These are phyloP conservation scores for Collybia nuda DNA, from an alignment of 768 basidiomycete species.

Conservation along the genomic window DNA sequence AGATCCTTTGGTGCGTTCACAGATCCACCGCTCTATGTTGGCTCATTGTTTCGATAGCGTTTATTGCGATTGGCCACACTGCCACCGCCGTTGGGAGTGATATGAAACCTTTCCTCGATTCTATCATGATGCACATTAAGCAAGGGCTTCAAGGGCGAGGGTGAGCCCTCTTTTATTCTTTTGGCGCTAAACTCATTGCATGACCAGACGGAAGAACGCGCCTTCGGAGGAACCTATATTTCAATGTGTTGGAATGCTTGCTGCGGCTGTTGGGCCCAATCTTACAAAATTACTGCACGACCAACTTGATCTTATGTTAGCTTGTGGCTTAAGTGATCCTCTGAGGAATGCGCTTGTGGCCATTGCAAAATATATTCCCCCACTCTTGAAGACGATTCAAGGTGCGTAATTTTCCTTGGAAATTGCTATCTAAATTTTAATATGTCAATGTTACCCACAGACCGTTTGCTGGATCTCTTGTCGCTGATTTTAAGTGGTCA, in stretches of 20 bases:
- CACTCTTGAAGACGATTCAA: constrained; percentile 90
- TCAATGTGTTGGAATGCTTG: constrained; percentile 96
- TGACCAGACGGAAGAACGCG: constrained; percentile 76
- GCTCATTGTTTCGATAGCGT: constrained; percentile 52
- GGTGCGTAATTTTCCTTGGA: constrained; percentile 38
- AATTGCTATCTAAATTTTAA: background rate
- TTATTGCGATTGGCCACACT: constrained; percentile 95
- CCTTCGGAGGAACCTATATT: constrained; percentile 95
- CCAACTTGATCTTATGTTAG: constrained; percentile 95
- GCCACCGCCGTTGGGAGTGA: constrained; percentile 89
- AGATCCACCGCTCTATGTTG: background rate
- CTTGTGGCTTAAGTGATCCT: constrained; percentile 88
- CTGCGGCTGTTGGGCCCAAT: constrained; percentile 92
- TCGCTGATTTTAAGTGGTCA: constrained; percentile 82
- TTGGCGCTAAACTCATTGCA: background rate
- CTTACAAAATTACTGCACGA: constrained; percentile 95
- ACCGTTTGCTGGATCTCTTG: constrained; percentile 85
- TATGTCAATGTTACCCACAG: constrained; percentile 34
- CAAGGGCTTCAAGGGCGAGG: constrained; percentile 85
- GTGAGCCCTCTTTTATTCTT: constrained; percentile 34
- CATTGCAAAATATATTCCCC: constrained; percentile 86
- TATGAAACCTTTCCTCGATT: constrained; percentile 94
- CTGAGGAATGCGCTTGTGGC: constrained; percentile 81
- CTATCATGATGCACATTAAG: constrained; percentile 88
- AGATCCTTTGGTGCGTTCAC: constrained; percentile 73